Conservation (phyloP, 805 yeast genomes). For the Ogataea naganishii region DNA sequence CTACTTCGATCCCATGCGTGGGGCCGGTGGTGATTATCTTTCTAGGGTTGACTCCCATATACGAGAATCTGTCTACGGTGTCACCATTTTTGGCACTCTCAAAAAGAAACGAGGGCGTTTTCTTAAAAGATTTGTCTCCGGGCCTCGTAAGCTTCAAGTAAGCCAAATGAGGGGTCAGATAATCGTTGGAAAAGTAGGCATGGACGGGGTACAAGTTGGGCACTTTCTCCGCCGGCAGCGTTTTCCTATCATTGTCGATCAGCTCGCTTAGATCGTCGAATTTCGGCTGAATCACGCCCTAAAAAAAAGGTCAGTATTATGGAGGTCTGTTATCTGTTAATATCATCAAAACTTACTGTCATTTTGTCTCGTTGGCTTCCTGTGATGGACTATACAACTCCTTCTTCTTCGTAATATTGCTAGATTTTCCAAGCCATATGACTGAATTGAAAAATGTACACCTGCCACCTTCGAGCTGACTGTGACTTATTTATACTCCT, state of each 20-base stretch:
- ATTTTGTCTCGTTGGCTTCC: too few species aligned
- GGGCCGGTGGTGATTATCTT: slow-evolving; percentile 82
- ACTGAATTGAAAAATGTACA: too few species aligned
- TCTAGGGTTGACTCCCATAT: slow-evolving; percentile 80
- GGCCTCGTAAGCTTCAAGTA: slow-evolving; percentile 76
- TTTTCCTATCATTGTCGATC: slow-evolving; percentile 26
- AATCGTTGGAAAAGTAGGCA: slow-evolving; percentile 64
- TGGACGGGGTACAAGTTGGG: slow-evolving; percentile 80
- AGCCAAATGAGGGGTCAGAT: slow-evolving; percentile 83
- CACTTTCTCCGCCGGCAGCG: slow-evolving; percentile 11
- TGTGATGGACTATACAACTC: too few species aligned
- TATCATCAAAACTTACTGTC: too few species aligned
- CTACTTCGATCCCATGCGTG: slow-evolving; percentile 51
- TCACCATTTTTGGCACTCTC: slow-evolving; percentile 90
- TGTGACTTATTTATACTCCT: too few species aligned
- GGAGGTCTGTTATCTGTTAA: too few species aligned
- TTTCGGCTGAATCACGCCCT: slow-evolving; percentile 52
- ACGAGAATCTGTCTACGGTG: slow-evolving; percentile 81
- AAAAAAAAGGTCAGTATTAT: too few species aligned
- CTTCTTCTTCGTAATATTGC: too few species aligned
- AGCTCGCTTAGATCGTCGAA: slow-evolving; percentile 34
- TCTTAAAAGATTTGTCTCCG: slow-evolving; percentile 36
- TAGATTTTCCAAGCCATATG: too few species aligned
- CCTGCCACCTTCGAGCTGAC: too few species aligned
- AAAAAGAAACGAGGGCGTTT: slow-evolving; percentile 67